A percentile compares a stretch with the other conserved stretches of the same genome.
phyloP scores from a whole-genome alignment of 805 yeast genomes.

The Sugiyamaella smithiae region DNA sequence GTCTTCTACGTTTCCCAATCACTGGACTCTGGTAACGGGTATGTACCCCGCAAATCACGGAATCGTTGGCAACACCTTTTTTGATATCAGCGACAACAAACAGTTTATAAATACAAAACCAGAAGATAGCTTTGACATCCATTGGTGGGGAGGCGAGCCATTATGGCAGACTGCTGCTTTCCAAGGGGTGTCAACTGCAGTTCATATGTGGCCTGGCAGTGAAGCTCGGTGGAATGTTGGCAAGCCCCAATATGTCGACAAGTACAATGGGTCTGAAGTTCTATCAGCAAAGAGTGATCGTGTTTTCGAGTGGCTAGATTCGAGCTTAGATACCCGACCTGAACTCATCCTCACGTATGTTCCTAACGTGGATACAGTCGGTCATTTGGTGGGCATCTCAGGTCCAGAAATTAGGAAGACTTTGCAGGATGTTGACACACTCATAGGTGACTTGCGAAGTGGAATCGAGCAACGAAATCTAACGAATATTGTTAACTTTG shows the following conservation, averaged over 20 bases:
- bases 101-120: constrained; percentile 66
- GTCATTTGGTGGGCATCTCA: constrained; percentile 67
- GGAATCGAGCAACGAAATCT: constrained; percentile 56
- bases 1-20: constrained; percentile 85
- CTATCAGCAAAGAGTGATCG: constrained; percentile 56
- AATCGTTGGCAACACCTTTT: constrained; percentile 78
- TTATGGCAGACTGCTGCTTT: constrained; percentile 73
- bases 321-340: constrained; percentile 54
- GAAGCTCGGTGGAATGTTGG: constrained; percentile 58
- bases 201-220: constrained; percentile 98
- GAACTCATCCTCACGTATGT: constrained; percentile 75
- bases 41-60: constrained; percentile 81
- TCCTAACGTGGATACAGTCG: constrained; percentile 76
- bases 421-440: constrained; percentile 61
- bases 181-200: constrained; percentile 63
- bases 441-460: constrained; percentile 48
- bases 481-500: constrained; percentile 62
- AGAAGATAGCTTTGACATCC: constrained; percentile 46
- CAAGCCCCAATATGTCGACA: constrained; percentile 54
- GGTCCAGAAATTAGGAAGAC: constrained; percentile 58
- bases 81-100: constrained; percentile 52
- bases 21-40: constrained; percentile 89
- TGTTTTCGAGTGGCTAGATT: constrained; percentile 66
- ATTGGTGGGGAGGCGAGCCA: constrained; percentile 91
- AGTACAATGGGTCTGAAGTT: constrained; percentile 61